A percentile compares a stretch with the other conserved stretches of the same genome.
Conservation (phyloP, 768 basidiomycete genomes). For the Calvatia gigantea region DNA sequence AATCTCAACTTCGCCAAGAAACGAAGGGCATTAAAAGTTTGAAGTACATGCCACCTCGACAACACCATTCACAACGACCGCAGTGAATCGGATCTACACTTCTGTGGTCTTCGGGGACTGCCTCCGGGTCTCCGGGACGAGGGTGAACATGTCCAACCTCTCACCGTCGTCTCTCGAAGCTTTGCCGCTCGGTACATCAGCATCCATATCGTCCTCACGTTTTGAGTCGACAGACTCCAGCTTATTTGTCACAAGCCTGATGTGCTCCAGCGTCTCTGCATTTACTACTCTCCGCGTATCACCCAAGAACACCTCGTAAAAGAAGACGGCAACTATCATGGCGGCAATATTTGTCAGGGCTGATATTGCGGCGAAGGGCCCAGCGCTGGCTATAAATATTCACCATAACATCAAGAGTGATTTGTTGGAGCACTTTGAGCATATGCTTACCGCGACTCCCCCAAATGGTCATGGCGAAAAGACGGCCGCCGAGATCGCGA, state of each 20-base stretch:
- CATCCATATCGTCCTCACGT: neutral
- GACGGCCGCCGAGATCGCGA: slow-evolving; percentile 4
- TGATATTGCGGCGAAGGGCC: slow-evolving; percentile 1
- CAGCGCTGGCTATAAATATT: neutral
- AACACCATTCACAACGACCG: no score
- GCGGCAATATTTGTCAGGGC: neutral
- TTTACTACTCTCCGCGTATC: slow-evolving; percentile 8
- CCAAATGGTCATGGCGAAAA: slow-evolving; percentile 6
- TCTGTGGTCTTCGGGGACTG: no score
- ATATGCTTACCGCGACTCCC: neutral
- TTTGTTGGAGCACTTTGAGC: neutral
- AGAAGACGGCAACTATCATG: neutral
- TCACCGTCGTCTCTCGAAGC: no score
- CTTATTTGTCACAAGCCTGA: neutral
- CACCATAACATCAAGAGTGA: neutral
- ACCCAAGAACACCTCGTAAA: slow-evolving; percentile 6
- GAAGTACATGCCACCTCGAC: no score
- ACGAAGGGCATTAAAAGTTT: no score
- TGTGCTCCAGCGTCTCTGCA: slow-evolving; percentile 5
- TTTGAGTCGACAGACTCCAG: neutral
- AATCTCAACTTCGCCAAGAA: no score
- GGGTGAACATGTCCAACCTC: no score
- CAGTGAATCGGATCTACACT: neutral
- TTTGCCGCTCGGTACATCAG: no score
- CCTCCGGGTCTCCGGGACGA: no score